These are phyloP conservation scores for Vitis hybrid DNA, from an alignment of 177 flowering plant species.

Conservation along the genomic window DNA sequence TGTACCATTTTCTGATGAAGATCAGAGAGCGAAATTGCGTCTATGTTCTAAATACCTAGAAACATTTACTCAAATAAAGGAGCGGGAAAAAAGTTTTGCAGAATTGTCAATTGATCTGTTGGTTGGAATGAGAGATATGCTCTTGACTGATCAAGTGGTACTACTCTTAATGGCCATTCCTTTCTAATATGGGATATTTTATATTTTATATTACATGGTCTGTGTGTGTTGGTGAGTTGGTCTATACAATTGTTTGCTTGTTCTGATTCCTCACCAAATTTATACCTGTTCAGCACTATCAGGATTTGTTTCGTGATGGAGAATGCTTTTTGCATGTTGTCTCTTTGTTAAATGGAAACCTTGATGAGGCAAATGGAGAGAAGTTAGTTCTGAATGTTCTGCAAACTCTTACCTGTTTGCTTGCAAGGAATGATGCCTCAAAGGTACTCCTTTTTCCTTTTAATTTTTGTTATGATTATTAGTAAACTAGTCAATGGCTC, in stretches of 20 bases:
- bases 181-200: neutral
- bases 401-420: constrained; percentile 76
- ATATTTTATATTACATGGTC: neutral
- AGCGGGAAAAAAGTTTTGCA: constrained; percentile 57
- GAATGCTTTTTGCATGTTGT: constrained; percentile 97
- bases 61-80: constrained; percentile 82
- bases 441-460: constrained; percentile 51
- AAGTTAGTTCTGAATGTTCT: constrained; percentile 81
- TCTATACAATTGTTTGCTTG: neutral
- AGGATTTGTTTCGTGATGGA: constrained; percentile 84
- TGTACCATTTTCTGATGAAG: constrained; percentile 55
- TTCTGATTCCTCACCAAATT: constrained; percentile 8
- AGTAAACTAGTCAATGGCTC: neutral
- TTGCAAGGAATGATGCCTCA: constrained; percentile 71
- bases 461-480: neutral
- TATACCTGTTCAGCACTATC: constrained; percentile 69
- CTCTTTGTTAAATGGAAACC: constrained; percentile 83
- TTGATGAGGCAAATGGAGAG: constrained; percentile 71
- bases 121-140: constrained; percentile 81
- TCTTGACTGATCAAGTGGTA: constrained; percentile 68
- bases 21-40: constrained; percentile 61
- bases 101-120: constrained; percentile 75
- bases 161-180: neutral
- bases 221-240: neutral
- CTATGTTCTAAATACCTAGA: constrained; percentile 87